phyloP scores from a whole-genome alignment of 306 rosid species.

The Luffa aegyptiaca region DNA sequence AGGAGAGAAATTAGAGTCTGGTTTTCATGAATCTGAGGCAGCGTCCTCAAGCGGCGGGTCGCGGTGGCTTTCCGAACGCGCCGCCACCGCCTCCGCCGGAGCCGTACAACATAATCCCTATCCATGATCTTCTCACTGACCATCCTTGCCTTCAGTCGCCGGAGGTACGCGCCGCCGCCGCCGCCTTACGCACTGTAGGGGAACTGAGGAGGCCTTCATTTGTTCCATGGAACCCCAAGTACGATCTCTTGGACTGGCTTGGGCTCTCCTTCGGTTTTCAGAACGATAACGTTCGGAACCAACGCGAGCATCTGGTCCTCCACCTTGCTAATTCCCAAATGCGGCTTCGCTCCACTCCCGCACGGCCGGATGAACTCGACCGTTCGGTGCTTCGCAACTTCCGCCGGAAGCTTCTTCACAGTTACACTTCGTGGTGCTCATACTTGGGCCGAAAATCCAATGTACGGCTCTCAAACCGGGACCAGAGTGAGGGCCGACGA shows the following conservation, averaged over 20 bases:
- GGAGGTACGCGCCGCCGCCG: conserved; percentile 80
- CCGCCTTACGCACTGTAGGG: conserved; percentile 62
- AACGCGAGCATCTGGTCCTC: conserved; percentile 87
- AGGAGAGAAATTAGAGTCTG: not conserved
- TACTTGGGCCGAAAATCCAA: conserved; percentile 52
- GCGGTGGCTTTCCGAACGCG: not conserved
- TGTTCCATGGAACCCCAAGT: conserved; percentile 32
- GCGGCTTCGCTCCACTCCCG: conserved; percentile 56
- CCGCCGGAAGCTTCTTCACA: conserved; percentile 49
- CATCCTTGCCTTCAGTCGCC: conserved; percentile 79
- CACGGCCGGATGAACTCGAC: conserved; percentile 34
- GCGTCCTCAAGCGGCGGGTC: conserved; percentile 8
- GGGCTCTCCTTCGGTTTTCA: conserved; percentile 71
- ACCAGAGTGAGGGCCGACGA: conserved; percentile 31
- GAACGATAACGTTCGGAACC: conserved; percentile 71
- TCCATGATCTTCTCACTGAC: conserved; percentile 57
- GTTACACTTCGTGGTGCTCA: conserved; percentile 73
- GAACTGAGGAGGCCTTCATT: conserved; percentile 64
- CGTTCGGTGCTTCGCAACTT: conserved; percentile 38
- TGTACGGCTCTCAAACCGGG: conserved; percentile 24
- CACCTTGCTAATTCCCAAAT: conserved; percentile 89
- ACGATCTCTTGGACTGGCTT: conserved; percentile 83
- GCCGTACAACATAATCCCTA: conserved; percentile 72
- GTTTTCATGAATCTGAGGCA: conserved; percentile 12
- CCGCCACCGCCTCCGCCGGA: conserved; percentile 16